Conservation (phyloP, 2,329 filamentous ascomycete species). For the Aspergillus melleus region DNA sequence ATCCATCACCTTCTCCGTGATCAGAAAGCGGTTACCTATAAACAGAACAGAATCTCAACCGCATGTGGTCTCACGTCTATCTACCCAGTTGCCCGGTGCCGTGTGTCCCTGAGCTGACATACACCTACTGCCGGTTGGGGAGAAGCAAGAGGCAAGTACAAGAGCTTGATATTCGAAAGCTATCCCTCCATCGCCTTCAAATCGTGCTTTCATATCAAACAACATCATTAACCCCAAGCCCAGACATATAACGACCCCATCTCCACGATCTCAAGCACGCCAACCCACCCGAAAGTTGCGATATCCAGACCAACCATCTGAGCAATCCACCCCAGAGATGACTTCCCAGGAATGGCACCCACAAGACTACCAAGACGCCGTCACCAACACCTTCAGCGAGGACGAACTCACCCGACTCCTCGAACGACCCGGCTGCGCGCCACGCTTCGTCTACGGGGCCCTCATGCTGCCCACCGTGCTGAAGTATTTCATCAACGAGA, state of each 20-base stretch:
- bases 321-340: constrained; percentile 15
- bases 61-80: neutral
- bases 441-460: constrained; percentile 30
- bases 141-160: neutral
- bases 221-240: neutral
- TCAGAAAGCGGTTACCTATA: neutral
- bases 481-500: constrained; percentile 25
- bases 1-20: neutral
- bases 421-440: constrained; percentile 14
- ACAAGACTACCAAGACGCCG: constrained; percentile 23
- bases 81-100: neutral
- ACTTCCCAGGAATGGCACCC: constrained; percentile 23
- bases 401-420: constrained; percentile 20
- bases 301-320: neutral
- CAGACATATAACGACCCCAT: neutral
- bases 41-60: neutral
- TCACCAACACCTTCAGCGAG: constrained; percentile 24
- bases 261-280: neutral
- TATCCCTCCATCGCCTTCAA: neutral
- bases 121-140: neutral
- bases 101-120: neutral
- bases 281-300: neutral
- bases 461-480: constrained; percentile 34
- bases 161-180: neutral
- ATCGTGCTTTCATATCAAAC: too few species aligned